Base-by-base conservation (phyloP, 352 stramenopile genomes). In the Phytophthora pini region DNA sequence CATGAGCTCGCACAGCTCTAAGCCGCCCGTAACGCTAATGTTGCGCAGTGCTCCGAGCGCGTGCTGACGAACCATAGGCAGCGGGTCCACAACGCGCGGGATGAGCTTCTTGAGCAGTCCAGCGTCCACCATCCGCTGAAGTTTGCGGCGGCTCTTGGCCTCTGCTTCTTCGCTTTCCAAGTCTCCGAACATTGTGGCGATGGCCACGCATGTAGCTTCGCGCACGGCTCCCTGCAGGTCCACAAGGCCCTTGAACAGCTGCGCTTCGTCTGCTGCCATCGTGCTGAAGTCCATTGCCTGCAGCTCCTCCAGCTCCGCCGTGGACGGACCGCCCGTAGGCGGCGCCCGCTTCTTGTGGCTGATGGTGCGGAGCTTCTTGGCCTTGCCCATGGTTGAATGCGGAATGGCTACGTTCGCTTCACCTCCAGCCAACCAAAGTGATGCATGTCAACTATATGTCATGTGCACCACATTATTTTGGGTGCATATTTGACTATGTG, bases 121-220 rank as follows among this genome's bases (percentile, higher is more conserved):
- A 26, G 73, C 76, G 51, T 91, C 79, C 24, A 95, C 79, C 83
- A 96, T 88, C 26, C 84, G 78, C 65, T 87, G 74, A 44, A 96
- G 63, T 56, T 93, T 90, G 64, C 79, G 78, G 26, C 72, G 73
- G 43, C 78, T 91, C 36, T 70, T 61, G 17, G 45, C 55, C 64
- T 93, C 85, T 22, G 78, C 65, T n/a, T 85, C 77, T 10, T 87
- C 80, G 50, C 75, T 82, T 53, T 74, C 68, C n/a, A 75, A 45
- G 56, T 93, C 83, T 13, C 87, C 87, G 53, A 91, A 96, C 80
- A 94, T 93, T 47, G 80, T 84, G 48, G 88, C 88, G 48, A 96
- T 68, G 32, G 84, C 73, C n/a, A 96, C 83, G 58, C 88, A 96
- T 54, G 88, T 95, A 31, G 85, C 82, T 60, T 96, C 88, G 12